phyloP scores from a whole-genome alignment of 805 yeast genomes.

The Candida schatavii region DNA sequence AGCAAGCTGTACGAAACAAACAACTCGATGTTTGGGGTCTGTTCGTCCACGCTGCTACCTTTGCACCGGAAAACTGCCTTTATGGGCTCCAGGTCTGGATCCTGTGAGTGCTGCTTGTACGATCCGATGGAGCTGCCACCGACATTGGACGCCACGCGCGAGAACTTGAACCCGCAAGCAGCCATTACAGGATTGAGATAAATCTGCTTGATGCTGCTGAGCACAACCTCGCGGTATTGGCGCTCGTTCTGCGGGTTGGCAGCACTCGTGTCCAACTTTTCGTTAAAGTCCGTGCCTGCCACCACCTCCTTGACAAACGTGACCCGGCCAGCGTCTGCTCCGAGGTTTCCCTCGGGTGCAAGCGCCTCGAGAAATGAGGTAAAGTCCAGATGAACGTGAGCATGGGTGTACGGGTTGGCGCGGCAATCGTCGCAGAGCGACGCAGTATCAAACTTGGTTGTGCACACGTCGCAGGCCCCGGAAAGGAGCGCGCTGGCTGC shows the following conservation, averaged over 20 bases:
- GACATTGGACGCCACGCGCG: slow-evolving; percentile 31
- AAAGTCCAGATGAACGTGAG: slow-evolving; percentile 25
- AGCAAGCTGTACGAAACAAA: slow-evolving; percentile 14
- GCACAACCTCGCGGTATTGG: slow-evolving; percentile 32
- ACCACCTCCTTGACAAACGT: slow-evolving; percentile 21
- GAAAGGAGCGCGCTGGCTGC: not conserved
- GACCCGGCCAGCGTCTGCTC: slow-evolving; percentile 12
- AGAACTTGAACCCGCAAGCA: slow-evolving; percentile 25
- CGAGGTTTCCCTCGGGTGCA: slow-evolving; percentile 10
- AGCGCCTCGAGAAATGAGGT: slow-evolving; percentile 24
- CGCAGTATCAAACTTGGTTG: slow-evolving; percentile 17
- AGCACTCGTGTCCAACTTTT: slow-evolving; percentile 19
- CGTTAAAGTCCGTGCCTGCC: slow-evolving; percentile 13
- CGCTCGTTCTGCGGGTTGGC: slow-evolving; percentile 25
- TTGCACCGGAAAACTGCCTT: slow-evolving; percentile 21
- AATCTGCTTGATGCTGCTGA: slow-evolving; percentile 32
- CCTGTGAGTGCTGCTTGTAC: not conserved
- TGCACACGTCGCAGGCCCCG: slow-evolving; percentile 26
- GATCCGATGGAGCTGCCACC: slow-evolving; percentile 16
- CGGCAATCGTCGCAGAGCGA: slow-evolving; percentile 23
- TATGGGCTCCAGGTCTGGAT: slow-evolving; percentile 17
- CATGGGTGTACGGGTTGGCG: slow-evolving; percentile 26
- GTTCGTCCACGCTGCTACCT: slow-evolving; percentile 9
- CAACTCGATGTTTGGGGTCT: slow-evolving; percentile 5
- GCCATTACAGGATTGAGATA: slow-evolving; percentile 41